Base-by-base conservation (phyloP, 768 basidiomycete genomes). In the Pleurotus sapidus region DNA sequence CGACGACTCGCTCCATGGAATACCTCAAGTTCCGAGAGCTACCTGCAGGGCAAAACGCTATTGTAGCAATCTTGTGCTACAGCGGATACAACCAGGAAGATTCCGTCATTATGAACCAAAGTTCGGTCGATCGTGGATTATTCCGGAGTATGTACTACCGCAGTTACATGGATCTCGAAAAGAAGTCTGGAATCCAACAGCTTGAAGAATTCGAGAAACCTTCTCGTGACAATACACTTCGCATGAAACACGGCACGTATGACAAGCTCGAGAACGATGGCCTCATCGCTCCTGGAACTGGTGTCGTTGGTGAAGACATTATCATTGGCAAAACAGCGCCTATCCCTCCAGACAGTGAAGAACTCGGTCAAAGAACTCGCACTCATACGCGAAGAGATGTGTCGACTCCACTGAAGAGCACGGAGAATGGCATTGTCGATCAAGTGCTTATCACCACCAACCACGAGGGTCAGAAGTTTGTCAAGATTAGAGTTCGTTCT, bases 101-200 rank as follows among this genome's bases (percentile, higher is more conserved):
- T 82, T 99, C 97, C 61, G 97, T 99, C 74, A 98, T 99, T 75
- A 98, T 99, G 96, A 98, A 98, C 70, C 97, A 99, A 74, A 94
- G 91, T 64, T 96, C 97, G 24, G 91, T 99, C 63, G 96, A 99
- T 68, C 91, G 97, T 58, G 96, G 97, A 58, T 81, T 99, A 27
- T 99, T 99, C 89, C 86, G 96, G 38, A 96, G 94, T 78, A 91
- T 99, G 65, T 99, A 98, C 72, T 98, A 98, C 70, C 86, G 97
- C 64, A 94, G 94, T 65, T 98, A 98, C 68, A 97, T 95, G 88
- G 97, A 99, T 72, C 81, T 95, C 51, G 97, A 98, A 77, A 98
- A 98, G 83, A 93, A 92, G 74, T 90, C 89, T 62, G 97, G 97
- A 18, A 81, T 95, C 15, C 87, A 93, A 64, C 88, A 89, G 66